Evolutionary conservation across 129 eudicot genomes (phyloP).

Genomic region (Helichrysum umbraculigerum): DNA sequence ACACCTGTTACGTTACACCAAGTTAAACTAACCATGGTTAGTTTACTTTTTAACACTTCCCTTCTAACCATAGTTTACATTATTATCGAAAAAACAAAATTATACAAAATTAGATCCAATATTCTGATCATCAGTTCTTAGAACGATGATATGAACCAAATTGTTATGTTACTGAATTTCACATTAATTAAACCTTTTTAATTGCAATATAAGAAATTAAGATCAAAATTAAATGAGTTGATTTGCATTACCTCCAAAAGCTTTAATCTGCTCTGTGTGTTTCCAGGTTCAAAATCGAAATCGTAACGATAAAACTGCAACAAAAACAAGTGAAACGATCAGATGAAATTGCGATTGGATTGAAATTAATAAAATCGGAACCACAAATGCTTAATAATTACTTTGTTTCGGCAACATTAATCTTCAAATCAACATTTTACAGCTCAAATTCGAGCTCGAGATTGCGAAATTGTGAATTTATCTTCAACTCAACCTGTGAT

Average conservation of each 20-base stretch:
- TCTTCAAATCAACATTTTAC: slow-evolving; percentile 24
- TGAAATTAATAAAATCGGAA: slow-evolving; percentile 11
- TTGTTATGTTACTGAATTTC: neutral
- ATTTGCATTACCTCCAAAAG: slow-evolving; percentile 22
- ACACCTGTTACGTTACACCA: slow-evolving; percentile 45
- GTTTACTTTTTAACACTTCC: slow-evolving; percentile 16
- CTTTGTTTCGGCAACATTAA: neutral
- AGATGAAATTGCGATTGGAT: slow-evolving; percentile 16
- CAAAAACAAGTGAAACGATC: neutral
- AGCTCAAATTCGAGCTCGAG: slow-evolving; percentile 9
- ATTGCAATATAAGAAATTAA: neutral
- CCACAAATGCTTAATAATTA: neutral
- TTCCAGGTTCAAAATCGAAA: neutral
- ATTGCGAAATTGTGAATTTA: neutral
- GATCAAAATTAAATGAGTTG: neutral
- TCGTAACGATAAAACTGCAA: slow-evolving; percentile 23
- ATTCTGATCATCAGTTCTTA: neutral
- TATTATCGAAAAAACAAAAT: neutral
- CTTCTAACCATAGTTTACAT: slow-evolving; percentile 32
- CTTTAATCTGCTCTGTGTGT: slow-evolving; percentile 16
- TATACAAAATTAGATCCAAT: neutral
- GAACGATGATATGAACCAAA: neutral
- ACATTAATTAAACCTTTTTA: neutral
- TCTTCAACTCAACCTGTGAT: slow-evolving; percentile 21
- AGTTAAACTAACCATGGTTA: slow-evolving; percentile 43